Base-by-base conservation (phyloP, 108 stramenopile species). In the Fistulifera pelliculosa region DNA sequence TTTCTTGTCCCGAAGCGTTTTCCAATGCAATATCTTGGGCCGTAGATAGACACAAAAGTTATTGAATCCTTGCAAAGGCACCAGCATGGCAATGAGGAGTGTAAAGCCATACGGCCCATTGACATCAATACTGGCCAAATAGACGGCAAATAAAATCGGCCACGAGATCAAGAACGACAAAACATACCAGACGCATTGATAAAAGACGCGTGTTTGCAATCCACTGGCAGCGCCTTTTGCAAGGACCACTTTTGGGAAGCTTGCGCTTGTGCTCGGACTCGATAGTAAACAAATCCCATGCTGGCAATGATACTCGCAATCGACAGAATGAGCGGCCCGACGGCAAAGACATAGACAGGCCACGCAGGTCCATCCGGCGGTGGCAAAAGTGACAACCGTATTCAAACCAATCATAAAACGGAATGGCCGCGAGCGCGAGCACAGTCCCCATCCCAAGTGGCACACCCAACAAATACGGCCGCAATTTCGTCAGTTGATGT, bases 51-150 rank as follows among this genome's bases (percentile, higher is more conserved):
- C 59, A 31, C 63, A 45, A 17, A 59, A 67, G 41, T 74, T 79
- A 43, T 70, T 60, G 27, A 74, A 25, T 11, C 77, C 77, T 64
- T 74, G 67, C 17, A 68, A 38, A 1, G 77, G 77, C 22, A 43
- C 22, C 22, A 58, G 17, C 18, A 67, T 18, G 59, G 26, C 8
- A 62, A 44, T 49, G 13, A 58, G 5, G 15, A 58, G 19, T 19
- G 23, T 13, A 6, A 54, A n/a, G 15, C 25, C 54, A 38, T 47
- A 58, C 12, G 16, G 18, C 13, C 12, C 41, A 14, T 24, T 47
- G 21, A 22, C 44, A 26, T 40, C 57, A 3, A 58, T 16, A 14
- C 19, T 19, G 15, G 54, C 50, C n/a, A 52, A 25, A 27, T 27
- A 52, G 19, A 27, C 24, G 12, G 22, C 24, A 24, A 52, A 52